Base-by-base conservation (phyloP, 148 eudicot species). In the Suaeda aralocaspica region DNA sequence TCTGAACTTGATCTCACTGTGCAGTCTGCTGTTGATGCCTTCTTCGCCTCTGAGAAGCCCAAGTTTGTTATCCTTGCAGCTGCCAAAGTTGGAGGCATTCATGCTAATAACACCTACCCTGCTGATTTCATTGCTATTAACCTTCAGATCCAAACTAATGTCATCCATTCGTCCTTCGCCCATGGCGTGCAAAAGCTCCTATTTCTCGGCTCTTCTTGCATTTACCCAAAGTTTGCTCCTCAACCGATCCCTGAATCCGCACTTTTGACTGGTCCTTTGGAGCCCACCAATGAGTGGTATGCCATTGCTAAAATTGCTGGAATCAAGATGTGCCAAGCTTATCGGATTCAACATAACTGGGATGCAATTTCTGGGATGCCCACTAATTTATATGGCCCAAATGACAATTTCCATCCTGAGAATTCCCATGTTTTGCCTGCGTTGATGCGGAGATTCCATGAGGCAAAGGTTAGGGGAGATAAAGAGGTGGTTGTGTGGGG, bases 401-500 rank as follows among this genome's bases (percentile, higher is more conserved):
- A 94, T n/a, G 98, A 94, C 72, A 94, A 94, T 50, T 94, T 94
- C 63, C 98, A 94, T 52, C 98, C 97, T 0, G 91, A 94, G 72
- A 94, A 94, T 55, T 94, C 98, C 0, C 98, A 94, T 59, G 98
- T 94, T 41, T 82, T 94, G 82, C 98, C 98, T 0, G 98, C 87
- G 1, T 52, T 94, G 79, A 84, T 94, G 78, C 68, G 98, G 77
- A 64, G 98, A 77, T 94, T 94, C 56, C 98, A 94, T 24, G 97
- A 89, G 78, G 98, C 98, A 0, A 94, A 94, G 71, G 79, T 80
- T 19, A 57, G 70, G 30, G 82, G 83, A 0, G 81, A 75, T 5
- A 84, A 87, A 66, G 93, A 82, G 75, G 98, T 94, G 72, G 97
- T 94, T 70, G 98, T 94, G 55, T 94, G 98, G 98, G 98, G 98